Base-by-base conservation (phyloP, 495 filamentous ascomycete genomes). In the Darksidea phi region DNA sequence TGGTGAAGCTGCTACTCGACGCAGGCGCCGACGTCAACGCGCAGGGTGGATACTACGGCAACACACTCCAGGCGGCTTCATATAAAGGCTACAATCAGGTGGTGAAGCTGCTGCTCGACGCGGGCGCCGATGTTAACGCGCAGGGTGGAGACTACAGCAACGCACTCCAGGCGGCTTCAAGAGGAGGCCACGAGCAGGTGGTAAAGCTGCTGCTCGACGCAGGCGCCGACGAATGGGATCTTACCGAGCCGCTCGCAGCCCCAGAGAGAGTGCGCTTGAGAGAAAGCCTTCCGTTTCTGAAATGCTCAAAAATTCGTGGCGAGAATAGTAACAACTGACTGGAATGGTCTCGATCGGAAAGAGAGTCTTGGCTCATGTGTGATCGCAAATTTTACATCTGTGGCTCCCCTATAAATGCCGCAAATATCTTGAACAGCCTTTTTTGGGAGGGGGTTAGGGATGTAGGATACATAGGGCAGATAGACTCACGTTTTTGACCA, bases 201-300 rank as follows among this genome's bases (percentile, higher is more conserved):
- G 28, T 32, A 10, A 32, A 32, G 28, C 28, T 32, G 28, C 28
- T 32, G 28, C 28, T 32, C 28, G 28, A 32, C 10, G 10, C 3
- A 10, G 28, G 28, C 28, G 28, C 28, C 28, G 10, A 32, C 3
- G 28, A 4, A 10, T 32, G 48, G 48, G 18, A n/a, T 13, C 28
- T 45, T 60, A 53, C 37, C 20, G 47, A 53, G 57, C 25, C 48
- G 57, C 25, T 32, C 24, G 34, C n/a, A 6, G 34, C 10, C 37
- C 0, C n/a, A 12, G 34, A 53, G 17, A 23, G 24, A 48, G 18
- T 17, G 20, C 38, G 21, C 25, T 46, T 47, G 34, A 61, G 42
- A 34, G 58, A 61, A 48, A 54, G 49, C 58, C 51, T 61, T 38
- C 58, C 58, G 38, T 61, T 54, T 34, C 38, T 55, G 21, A 61